phyloP scores from a whole-genome alignment of 495 filamentous ascomycete genomes.

The Hyaloscypha hepaticicola region DNA sequence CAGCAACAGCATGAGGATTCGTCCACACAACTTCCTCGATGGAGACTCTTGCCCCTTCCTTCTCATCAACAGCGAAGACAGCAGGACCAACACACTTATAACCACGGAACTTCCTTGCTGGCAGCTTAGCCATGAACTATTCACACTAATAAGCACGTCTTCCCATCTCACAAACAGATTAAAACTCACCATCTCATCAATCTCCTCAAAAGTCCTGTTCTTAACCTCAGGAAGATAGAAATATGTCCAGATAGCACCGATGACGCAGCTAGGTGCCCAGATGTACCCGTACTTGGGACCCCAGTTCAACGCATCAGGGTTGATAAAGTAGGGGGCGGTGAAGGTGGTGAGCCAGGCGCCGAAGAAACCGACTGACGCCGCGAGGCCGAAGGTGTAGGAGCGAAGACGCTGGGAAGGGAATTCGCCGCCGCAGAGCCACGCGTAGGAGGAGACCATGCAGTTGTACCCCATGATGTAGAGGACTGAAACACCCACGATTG shows the following conservation, averaged over 20 bases:
- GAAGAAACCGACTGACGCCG: slow-evolving; percentile 52
- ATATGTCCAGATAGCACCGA: slow-evolving; percentile 47
- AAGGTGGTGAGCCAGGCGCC: slow-evolving; percentile 58
- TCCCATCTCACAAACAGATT: slow-evolving; percentile 34
- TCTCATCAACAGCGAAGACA: slow-evolving; percentile 16
- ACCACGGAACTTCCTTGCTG: slow-evolving; percentile 40
- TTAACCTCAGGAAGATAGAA: slow-evolving; percentile 74
- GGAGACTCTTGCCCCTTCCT: neutral
- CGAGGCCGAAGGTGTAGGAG: slow-evolving; percentile 56
- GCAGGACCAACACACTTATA: slow-evolving; percentile 33
- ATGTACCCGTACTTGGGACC: slow-evolving; percentile 46
- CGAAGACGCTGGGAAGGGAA: slow-evolving; percentile 54
- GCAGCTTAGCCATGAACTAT: slow-evolving; percentile 47
- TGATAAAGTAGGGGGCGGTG: slow-evolving; percentile 62
- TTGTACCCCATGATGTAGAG: slow-evolving; percentile 60
- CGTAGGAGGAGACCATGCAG: slow-evolving; percentile 53
- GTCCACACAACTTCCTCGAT: slow-evolving; percentile 1
- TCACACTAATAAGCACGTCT: slow-evolving; percentile 51
- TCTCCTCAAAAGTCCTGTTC: slow-evolving; percentile 68
- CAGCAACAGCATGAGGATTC: slow-evolving; percentile 1
- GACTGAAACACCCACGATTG: slow-evolving; percentile 53
- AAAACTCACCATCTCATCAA: slow-evolving; percentile 36
- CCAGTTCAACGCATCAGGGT: slow-evolving; percentile 54
- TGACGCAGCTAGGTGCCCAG: slow-evolving; percentile 42
- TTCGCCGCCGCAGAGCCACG: slow-evolving; percentile 62